Evolutionary conservation across 805 yeast genomes (phyloP), one percentile per base, ranked within the genome.

Genomic region (Nakazawaea pomicola): DNA sequence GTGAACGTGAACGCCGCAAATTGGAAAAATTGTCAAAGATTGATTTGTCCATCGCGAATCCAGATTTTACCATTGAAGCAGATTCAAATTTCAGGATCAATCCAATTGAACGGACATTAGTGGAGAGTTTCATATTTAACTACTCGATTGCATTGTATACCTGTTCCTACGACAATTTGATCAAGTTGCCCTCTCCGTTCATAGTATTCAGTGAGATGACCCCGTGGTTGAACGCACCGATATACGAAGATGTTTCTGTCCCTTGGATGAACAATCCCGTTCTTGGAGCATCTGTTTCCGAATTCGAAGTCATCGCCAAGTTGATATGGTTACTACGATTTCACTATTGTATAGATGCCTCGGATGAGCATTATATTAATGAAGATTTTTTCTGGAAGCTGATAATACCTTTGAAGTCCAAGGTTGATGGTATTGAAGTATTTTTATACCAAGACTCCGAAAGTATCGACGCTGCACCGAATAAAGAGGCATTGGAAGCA

Each of bases 51-150:
- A 12, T 17, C 28, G 33, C 23, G 10, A 18, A 8, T 12, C 12
- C 30, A 33, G 10, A 30, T 17, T 20, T 17, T 33, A 11, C 21
- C 24, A 8, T n/a, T 25, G 12, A 19, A 14, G 6, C 14, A 14
- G 36, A 27, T 3, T 16, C 29, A 11, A 11, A 25, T 11, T 36
- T 37, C 35, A 33, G 9, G 2, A 40, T 47, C 24, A 42, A 46
- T 11, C 51, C 56, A 1, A 46, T 43, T 29, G 68, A 65, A 44
- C 52, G 69, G 34, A 66, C 68, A 49, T 57, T 68, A 34, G 42
- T 67, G 17, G 77, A 72, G 39, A 68, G 73, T 29, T 71, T 68
- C 44, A 49, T 70, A 3, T 67, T 64, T 52, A 68, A 65, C 43
- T 70, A 65, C 45, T 56, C 70, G 6, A 57, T 65, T 7, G 55